phyloP scores from a whole-genome alignment of 768 basidiomycete genomes.

The Tricholoma matsutake region DNA sequence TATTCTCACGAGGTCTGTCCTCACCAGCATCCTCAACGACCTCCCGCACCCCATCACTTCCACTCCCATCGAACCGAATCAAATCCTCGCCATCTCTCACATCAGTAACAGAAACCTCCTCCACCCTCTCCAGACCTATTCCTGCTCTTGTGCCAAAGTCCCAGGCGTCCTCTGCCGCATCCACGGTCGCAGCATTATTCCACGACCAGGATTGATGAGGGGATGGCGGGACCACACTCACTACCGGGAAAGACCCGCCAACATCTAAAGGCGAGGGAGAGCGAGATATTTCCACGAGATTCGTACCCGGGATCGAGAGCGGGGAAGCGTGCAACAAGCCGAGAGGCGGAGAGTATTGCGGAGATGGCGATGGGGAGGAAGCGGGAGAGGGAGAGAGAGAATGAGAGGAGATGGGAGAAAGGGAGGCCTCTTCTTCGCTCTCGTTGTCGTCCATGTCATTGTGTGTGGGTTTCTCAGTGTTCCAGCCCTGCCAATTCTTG shows the following conservation, averaged over 20 bases:
- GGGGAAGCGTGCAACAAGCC: background rate
- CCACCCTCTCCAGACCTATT: background rate
- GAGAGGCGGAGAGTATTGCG: background rate
- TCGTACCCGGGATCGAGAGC: background rate
- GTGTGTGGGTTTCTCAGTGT: background rate
- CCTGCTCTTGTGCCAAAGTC: background rate
- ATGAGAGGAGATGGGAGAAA: background rate
- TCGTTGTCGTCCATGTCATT: background rate
- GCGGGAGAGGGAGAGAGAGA: background rate
- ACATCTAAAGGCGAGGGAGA: background rate
- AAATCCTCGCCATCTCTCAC: conserved; percentile 3
- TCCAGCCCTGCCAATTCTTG: background rate
- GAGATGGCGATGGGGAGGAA: background rate
- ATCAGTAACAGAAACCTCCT: background rate
- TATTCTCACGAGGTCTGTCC: background rate
- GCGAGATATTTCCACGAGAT: background rate
- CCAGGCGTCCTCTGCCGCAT: conserved; percentile 9
- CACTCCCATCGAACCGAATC: conserved; percentile 5
- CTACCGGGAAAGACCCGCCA: background rate
- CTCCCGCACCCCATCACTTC: background rate
- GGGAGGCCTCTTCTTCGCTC: background rate
- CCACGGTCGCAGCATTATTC: background rate
- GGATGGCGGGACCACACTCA: background rate
- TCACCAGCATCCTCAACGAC: background rate
- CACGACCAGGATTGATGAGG: background rate